Base-by-base conservation (phyloP, 441 rosid genomes). In the Lepidium campestre region DNA sequence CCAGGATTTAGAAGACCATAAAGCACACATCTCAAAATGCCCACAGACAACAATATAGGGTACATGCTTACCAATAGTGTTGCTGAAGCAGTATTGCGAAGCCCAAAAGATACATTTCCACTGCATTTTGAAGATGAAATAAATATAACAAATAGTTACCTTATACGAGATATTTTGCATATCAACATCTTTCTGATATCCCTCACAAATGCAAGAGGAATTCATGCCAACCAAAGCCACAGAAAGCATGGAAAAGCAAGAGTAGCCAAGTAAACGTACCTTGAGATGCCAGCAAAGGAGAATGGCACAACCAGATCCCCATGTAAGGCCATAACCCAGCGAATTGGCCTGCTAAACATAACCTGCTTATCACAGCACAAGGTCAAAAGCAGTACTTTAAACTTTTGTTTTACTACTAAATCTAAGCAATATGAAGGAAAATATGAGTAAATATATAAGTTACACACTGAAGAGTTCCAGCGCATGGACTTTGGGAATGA, bases 291-390 rank as follows among this genome's bases (percentile, higher is more conserved):
- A 79, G 96, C 93, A 85, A 84, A 89, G 2, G 57, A 72, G 78
- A 94, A 91, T 55, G 97, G 99, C 76, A 94, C 87, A 65, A 87
- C 75, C 52, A 74, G 77, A 66, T 83, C 89, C 66, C 99, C 99
- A 65, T 91, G 96, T 70, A 94, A 78, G 75, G 97, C 95, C 90
- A 91, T 71, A 74, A 94, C 82, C 99, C 99, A 94, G 73, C 96
- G 96, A 70, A 94, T 71, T 48, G 99, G 99, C 72, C 99, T 81
- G 82, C 97, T 89, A 80, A 93, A 91, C 78, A 81, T 49, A 48
- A 87, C 85, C 99, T 93, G 79, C 44, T 34, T 41, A 63, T 50
- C 56, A 62, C 41, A 50, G 68, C 54, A 50, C 37, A 57, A 22
- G 44, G 58, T 45, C 36, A 34, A 57, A 3, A 59, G 46, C 68